Base-by-base conservation (phyloP, 73 alveolate species). In the Symbiodinium natans region DNA sequence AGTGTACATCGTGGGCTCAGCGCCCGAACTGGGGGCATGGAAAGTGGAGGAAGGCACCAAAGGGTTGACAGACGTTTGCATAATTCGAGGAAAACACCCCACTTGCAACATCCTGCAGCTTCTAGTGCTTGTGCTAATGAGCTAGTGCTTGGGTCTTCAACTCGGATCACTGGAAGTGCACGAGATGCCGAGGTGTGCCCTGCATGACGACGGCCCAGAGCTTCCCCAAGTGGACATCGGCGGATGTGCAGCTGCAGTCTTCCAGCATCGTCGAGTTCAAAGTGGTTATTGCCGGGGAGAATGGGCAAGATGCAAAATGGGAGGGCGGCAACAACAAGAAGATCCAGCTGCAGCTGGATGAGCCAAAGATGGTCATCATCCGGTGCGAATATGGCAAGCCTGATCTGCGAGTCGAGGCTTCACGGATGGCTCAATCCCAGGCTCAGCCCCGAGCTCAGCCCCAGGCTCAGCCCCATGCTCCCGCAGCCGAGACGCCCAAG, bases 161-260 rank as follows among this genome's bases (percentile, higher is more conserved):
- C n/a, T 52, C 71, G 17, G 17, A 15, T 8, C 71, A 21, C n/a
- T 52, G n/a, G 1, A 8, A 9, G 19, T 6, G 21, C 59, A 46
- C 13, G 80, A 31, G 40, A 63, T n/a, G 63, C 9, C 23, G 23
- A 90, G 97, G 97, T n/a, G 97, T 90, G 38, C 97, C 97, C 36
- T 90, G 97, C 88, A 90, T 90, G 97, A 90, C 97, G 21, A 90
- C 97, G 43, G 84, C 97, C 27, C 97, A 90, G 17, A 90, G 97
- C 89, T 90, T 90, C 36, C 97, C 97, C n/a, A 90, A 71, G 77
- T 90, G 97, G 97, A 90, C 97, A 13, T 90, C 97, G 19, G 87
- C 87, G 25, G 97, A 90, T 41, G 97, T 90, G 52, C 75, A n/a
- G 88, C 75, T 90, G 56, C 39, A 41, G 56, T 68, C 89, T 19